A percentile compares a stretch with the other conserved stretches of the same genome.
These are phyloP conservation scores for Exophiala spinifera DNA, from an alignment of 2,329 filamentous ascomycete species.

Conservation along the genomic window DNA sequence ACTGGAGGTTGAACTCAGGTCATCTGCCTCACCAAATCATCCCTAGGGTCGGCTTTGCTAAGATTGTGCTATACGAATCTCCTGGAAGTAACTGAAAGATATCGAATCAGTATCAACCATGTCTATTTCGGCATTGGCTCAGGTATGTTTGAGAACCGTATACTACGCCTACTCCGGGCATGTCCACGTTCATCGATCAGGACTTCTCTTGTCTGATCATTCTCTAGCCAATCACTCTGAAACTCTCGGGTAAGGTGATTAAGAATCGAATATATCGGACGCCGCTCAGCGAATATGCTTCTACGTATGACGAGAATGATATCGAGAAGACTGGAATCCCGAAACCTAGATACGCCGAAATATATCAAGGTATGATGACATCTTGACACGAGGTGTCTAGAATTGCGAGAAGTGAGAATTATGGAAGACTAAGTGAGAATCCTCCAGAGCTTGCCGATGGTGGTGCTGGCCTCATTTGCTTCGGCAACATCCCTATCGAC, in stretches of 20 bases:
- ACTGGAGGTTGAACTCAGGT: too few relatives aligned
- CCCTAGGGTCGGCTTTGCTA: too few relatives aligned
- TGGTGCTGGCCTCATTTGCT: slow-evolving; percentile 29
- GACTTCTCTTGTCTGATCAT: too few relatives aligned
- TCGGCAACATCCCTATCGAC: slow-evolving; percentile 32
- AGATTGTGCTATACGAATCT: too few relatives aligned
- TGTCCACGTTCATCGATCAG: not conserved
- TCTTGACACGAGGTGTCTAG: too few relatives aligned
- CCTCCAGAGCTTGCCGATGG: slow-evolving; percentile 18
- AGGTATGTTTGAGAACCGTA: not conserved
- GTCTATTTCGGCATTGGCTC: not conserved
- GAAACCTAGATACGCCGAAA: slow-evolving; percentile 23
- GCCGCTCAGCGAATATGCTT: slow-evolving; percentile 29
- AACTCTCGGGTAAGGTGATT: slow-evolving; percentile 29
- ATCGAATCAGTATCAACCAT: not conserved
- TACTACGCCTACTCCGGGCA: not conserved
- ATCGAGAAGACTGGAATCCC: slow-evolving; percentile 28
- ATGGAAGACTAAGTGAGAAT: too few relatives aligned
- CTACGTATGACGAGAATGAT: slow-evolving; percentile 28
- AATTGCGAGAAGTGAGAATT: too few relatives aligned
- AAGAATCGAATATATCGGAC: slow-evolving; percentile 28
- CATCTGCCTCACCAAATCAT: too few relatives aligned
- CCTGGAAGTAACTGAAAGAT: too few relatives aligned
- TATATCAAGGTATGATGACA: slow-evolving; percentile 25
- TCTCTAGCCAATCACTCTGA: slow-evolving; percentile 23